phyloP scores from a whole-genome alignment of 148 eudicot genomes.

The Diospyros lotus region DNA sequence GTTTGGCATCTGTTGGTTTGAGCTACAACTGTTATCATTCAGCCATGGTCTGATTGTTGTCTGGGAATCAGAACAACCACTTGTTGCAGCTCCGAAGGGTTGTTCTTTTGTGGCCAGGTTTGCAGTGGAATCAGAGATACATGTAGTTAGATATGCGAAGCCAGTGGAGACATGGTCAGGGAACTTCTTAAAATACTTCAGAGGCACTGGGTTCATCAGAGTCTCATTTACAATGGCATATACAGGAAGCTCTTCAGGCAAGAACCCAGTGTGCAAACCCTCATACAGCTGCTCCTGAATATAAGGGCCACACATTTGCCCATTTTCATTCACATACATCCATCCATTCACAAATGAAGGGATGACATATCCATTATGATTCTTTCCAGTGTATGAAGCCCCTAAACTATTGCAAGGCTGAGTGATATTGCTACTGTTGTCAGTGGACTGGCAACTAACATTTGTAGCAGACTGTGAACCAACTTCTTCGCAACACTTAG shows the following conservation, averaged over 20 bases:
- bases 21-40: constrained; percentile 15
- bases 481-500: constrained; percentile 24
- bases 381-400: constrained; percentile 26
- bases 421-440: constrained; percentile 28
- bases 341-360: constrained; percentile 60
- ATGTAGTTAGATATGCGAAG: constrained; percentile 44
- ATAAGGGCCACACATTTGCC: constrained; percentile 94
- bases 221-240: constrained; percentile 70
- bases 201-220: constrained; percentile 57
- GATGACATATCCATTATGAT: constrained; percentile 18
- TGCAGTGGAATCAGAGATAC: constrained; percentile 18
- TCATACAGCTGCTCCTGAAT: constrained; percentile 74
- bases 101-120: constrained; percentile 9
- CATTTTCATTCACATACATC: constrained; percentile 89
- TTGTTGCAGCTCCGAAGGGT: constrained; percentile 8
- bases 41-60: constrained; percentile 11
- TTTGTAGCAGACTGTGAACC: constrained; percentile 30
- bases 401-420: constrained; percentile 29
- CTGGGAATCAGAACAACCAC: constrained; percentile 18
- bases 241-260: constrained; percentile 84
- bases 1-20: constrained; percentile 17
- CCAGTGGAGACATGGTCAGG: constrained; percentile 86
- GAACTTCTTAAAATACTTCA: constrained; percentile 70
- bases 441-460: constrained; percentile 47
- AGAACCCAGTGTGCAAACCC: constrained; percentile 72